Conservation (phyloP, 2,329 filamentous ascomycete genomes). For the Sclerotinia nivalis region DNA sequence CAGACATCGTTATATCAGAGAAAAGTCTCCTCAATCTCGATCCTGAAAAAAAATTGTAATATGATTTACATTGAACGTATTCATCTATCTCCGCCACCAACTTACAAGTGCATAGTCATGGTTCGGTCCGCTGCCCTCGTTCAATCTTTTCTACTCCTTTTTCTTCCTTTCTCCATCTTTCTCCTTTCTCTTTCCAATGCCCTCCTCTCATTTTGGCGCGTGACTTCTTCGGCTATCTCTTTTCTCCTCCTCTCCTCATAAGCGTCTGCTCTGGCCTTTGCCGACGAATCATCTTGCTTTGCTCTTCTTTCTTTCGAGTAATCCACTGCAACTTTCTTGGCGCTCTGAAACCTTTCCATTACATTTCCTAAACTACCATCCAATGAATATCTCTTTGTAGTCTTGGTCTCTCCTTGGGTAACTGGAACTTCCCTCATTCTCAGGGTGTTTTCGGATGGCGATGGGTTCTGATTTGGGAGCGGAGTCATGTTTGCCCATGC, state of each 20-base stretch:
- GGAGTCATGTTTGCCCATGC: constrained; percentile 43
- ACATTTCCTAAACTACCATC: constrained; percentile 16
- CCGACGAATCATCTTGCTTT: constrained; percentile 11
- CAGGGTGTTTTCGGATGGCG: not conserved
- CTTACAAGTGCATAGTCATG: not conserved
- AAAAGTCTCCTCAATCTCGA: not conserved
- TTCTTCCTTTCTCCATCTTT: not conserved
- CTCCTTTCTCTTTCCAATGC: constrained; percentile 13
- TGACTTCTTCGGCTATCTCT: constrained; percentile 4
- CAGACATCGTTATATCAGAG: not conserved
- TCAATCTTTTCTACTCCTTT: not conserved
- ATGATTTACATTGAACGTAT: constrained; percentile 16
- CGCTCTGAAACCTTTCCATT: constrained; percentile 10
- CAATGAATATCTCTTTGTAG: not conserved
- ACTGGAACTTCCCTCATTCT: not conserved
- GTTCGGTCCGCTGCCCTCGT: not conserved
- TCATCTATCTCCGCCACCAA: not conserved
- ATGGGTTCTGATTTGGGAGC: constrained; percentile 24
- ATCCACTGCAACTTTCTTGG: not conserved
- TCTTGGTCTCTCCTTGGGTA: not conserved
- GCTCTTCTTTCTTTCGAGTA: constrained; percentile 7
- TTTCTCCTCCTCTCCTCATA: constrained; percentile 12
- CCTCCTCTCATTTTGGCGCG: constrained; percentile 1
- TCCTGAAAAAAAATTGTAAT: not conserved
- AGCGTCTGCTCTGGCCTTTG: constrained; percentile 4